Percentiles rank a stretch among this genome's conserved stretches.
These are phyloP conservation scores for Saccharum officinarum DNA, from an alignment of 176 grass and related monocot genomes.

Conservation along the genomic window DNA sequence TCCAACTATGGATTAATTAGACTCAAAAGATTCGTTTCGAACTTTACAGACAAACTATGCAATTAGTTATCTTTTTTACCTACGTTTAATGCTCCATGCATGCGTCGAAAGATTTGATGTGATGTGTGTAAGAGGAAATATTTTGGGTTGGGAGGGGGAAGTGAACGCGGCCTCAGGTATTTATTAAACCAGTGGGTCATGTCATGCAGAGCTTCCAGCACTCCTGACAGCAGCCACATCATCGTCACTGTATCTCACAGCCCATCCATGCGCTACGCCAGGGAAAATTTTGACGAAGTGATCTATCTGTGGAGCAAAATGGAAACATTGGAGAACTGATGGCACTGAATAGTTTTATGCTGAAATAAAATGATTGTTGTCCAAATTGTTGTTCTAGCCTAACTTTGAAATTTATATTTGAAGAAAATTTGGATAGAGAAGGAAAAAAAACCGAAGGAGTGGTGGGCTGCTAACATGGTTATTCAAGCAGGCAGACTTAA, in stretches of 20 bases:
- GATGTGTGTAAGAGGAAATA: too few relatives aligned
- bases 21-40: too few relatives aligned
- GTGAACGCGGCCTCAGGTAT: too few relatives aligned
- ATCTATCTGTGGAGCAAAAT: background rate
- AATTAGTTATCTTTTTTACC: too few relatives aligned
- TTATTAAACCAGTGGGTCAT: slow-evolving; percentile 9
- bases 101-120: too few relatives aligned
- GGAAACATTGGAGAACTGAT: background rate
- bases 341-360: background rate
- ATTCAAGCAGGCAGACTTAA: background rate
- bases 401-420: background rate
- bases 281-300: slow-evolving; percentile 20
- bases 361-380: background rate
- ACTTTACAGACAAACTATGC: too few relatives aligned
- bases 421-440: background rate
- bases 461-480: background rate
- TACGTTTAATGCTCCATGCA: too few relatives aligned
- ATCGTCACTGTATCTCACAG: slow-evolving; percentile 2
- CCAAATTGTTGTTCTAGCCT: background rate
- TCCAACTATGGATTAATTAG: too few relatives aligned
- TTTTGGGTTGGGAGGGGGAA: too few relatives aligned
- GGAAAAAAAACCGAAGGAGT: background rate
- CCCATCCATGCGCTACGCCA: slow-evolving; percentile 16
- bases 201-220: background rate
- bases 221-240: background rate